Base-by-base conservation (phyloP, 371 early-diverging fungal species). In the Batkoa obscura region DNA sequence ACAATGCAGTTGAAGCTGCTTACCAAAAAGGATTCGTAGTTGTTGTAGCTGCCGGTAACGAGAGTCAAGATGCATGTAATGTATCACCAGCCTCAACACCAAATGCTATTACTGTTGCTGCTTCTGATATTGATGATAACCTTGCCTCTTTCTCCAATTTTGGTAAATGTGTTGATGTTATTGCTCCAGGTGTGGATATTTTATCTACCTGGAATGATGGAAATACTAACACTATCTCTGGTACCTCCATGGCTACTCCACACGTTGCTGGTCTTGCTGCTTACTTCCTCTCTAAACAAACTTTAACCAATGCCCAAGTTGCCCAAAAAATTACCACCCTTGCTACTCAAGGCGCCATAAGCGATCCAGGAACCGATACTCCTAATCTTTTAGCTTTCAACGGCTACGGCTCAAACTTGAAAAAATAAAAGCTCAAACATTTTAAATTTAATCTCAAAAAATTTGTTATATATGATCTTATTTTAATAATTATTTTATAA, bases 341-440 rank as follows among this genome's bases (percentile, higher is more conserved):
- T 49, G 69, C 79, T 12, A 86, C 90, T 56, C 72, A 75, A 60
- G 75, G 75, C 62, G 70, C 63, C 17, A 66, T 96, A 43, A 58
- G 66, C 1, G 77, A 80, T 41, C 61, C 80, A 35, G 83, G 84
- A 45, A 53, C 61, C 1, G 73, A 73, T 45, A 84, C 90, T 38
- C 83, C 84, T 59, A 95, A 95, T 64, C 61, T 79, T 12, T 71
- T 92, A 50, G 76, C 88, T 63, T 88, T 75, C 72, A 90, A 50
- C 50, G 38, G 38, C 23, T 23, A 23, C 23, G 23, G 23, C 23
- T 23, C 23, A 23, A 23, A 23, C 23, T 23, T 23, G 23, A 23
- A 23, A 23, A 23, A 23, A 23, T 23, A 23, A 23, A 23, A 23
- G 23, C 23, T 23, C 0, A 23, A 23, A 23, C 23, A 23, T 23